Evolutionary conservation across 495 filamentous ascomycete genomes (phyloP), one percentile per base, ranked within the genome.

Genomic region (Cercophora samala): DNA sequence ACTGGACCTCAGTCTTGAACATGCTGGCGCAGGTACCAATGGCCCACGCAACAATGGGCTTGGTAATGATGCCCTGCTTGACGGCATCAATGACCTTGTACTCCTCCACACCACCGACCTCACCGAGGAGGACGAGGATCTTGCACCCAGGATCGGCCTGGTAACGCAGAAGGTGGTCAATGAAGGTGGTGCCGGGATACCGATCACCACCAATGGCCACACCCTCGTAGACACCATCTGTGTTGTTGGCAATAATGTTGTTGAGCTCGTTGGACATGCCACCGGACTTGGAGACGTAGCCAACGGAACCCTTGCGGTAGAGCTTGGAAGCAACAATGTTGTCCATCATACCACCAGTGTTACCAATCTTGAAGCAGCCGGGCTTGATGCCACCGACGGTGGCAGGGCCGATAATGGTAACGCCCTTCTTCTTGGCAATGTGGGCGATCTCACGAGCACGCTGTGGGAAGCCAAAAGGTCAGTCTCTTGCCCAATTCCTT

Each of bases 311-410:
- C 82, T 92, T 92, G 81, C 95, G 95, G 89, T 99, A 99, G 62
- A 99, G 92, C 89, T 98, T 99, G 81, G 96, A 98, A 72, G 95
- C 93, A 66, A 99, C 95, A 74, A 99, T 99, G 87, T 99, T 99
- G 87, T 99, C 95, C 95, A 99, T 99, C 95, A 99, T 99, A 81
- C 95, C 95, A 87, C 95, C 95, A 69, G 95, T 99, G 87, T 99
- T 99, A 80, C 95, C 95, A 70, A 99, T 99, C 88, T 98, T 99
- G 88, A 91, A 99, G 76, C 91, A 89, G 81, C 95, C 96, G 67
- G 95, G 95, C 87, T 99, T 99, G 85, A 99, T 97, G 75, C 95
- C 95, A 88, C 95, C 95, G 69, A 99, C 95, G 64, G 95, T 99
- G 66, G 95, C 95, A 68, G 95, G 95, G 64, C 95, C 95, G 75